Evolutionary conservation across 306 rosid genomes (phyloP), one percentile per base, ranked within the genome.

Genomic region (Coriaria nepalensis): DNA sequence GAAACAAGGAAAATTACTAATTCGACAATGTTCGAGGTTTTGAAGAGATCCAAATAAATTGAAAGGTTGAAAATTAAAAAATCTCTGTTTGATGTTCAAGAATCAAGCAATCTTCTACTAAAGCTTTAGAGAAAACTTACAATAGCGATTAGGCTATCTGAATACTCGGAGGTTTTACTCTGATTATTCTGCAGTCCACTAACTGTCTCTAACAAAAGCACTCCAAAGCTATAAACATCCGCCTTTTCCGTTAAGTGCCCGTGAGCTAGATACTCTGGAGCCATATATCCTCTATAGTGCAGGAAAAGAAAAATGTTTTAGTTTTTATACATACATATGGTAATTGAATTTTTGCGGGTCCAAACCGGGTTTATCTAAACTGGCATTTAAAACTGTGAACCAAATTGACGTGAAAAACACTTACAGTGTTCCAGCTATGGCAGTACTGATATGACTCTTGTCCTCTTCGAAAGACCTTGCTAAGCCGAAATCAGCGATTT

Each of bases 401-500:
- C 29, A 20, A 20, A 20, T 20, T 20, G 29, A 20, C n/a, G 8
- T 5, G 37, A 45, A 6, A 42, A 38, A 57, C 37, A 43, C 85
- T 66, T 65, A 90, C 95, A 90, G 45, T 34, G 98, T 85, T 67
- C 98, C 98, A 49, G 95, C 98, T 51, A 90, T 79, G 49, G 85
- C 94, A 2, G 98, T 90, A 60, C 95, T 90, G 35, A 90, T 85
- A 62, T 90, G 98, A 50, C 94, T 90, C 76, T 81, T 56, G 49
- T 85, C 90, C 51, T 79, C 94, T 64, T 85, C 78, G 55, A 85
- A 90, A 51, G 94, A 74, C 55, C 95, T 77, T 10, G 98, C 98
- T 66, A 85, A 73, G 50, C 98, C 98, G 57, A 90, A 90, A 77
- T 90, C 98, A 5, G 98, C 98, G 57, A 90, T 85, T 65, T 81